These are phyloP conservation scores for Melastoma candidum DNA, from an alignment of 441 rosid species.

Conservation along the genomic window DNA sequence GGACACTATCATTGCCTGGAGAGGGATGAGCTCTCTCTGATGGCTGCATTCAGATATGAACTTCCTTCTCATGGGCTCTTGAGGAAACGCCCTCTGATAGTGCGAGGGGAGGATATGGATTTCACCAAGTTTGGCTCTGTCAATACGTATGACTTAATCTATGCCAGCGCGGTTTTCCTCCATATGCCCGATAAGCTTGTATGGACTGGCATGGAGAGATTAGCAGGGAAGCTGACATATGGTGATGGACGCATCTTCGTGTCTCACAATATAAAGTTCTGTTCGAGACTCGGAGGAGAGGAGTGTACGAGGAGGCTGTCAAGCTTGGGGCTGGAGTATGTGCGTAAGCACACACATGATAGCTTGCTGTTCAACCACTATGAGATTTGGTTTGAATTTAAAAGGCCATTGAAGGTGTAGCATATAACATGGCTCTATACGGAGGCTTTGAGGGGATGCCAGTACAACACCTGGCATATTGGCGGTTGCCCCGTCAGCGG, in stretches of 20 bases:
- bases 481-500: no score
- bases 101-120: conserved; percentile 87
- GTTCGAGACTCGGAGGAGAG: conserved; percentile 70
- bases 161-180: conserved; percentile 96
- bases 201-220: conserved; percentile 79
- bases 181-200: conserved; percentile 96
- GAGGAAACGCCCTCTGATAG: conserved; percentile 69
- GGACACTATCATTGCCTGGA: conserved; percentile 75
- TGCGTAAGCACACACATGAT: conserved; percentile 67
- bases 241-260: conserved; percentile 73
- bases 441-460: no score
- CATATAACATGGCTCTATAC: no score
- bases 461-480: no score
- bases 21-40: conserved; percentile 83
- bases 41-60: conserved; percentile 90
- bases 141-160: conserved; percentile 59
- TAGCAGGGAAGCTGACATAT: conserved; percentile 55
- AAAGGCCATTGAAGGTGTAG: no score
- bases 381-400: conserved; percentile 82
- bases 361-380: conserved; percentile 92
- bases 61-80: conserved; percentile 93
- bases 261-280: conserved; percentile 87
- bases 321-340: conserved; percentile 65
- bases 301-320: conserved; percentile 62
- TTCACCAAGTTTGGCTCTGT: conserved; percentile 59